phyloP scores from a whole-genome alignment of 176 grass and related monocot genomes.

The Carex littledalei region DNA sequence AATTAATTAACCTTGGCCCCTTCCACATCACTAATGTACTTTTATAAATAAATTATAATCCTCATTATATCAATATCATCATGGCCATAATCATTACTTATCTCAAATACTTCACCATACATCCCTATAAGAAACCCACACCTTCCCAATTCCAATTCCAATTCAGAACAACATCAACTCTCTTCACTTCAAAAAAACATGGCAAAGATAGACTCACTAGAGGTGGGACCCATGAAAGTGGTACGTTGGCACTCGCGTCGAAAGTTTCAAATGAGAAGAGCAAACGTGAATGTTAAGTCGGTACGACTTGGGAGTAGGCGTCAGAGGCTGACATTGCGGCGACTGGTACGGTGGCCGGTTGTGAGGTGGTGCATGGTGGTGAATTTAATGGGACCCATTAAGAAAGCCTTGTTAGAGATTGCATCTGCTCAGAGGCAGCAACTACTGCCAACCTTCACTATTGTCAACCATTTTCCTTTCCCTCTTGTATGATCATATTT shows the following conservation, averaged over 20 bases:
- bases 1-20: not conserved
- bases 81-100: conserved; percentile 18
- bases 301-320: conserved; percentile 13
- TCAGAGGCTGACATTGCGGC: conserved; percentile 2
- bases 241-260: conserved; percentile 10
- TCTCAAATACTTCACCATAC: not conserved
- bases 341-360: conserved; percentile 16
- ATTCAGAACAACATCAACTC: not conserved
- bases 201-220: not conserved
- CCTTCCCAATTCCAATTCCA: not conserved
- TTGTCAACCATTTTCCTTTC: conserved; percentile 26
- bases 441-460: not conserved
- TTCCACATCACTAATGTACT: conserved; percentile 8
- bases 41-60: not conserved
- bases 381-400: conserved; percentile 2
- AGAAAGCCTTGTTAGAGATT: conserved; percentile 23
- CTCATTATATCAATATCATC: conserved; percentile 2
- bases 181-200: not conserved
- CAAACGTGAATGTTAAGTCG: not conserved
- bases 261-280: not conserved
- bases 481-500: conserved; percentile 9
- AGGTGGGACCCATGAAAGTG: not conserved
- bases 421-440: conserved; percentile 1
- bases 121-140: conserved; percentile 15
- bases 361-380: not conserved